Percentiles rank a stretch among this genome's conserved stretches.
These are phyloP conservation scores for Citrullus mucosospermus DNA, from an alignment of 306 rosid genomes.

Conservation along the genomic window DNA sequence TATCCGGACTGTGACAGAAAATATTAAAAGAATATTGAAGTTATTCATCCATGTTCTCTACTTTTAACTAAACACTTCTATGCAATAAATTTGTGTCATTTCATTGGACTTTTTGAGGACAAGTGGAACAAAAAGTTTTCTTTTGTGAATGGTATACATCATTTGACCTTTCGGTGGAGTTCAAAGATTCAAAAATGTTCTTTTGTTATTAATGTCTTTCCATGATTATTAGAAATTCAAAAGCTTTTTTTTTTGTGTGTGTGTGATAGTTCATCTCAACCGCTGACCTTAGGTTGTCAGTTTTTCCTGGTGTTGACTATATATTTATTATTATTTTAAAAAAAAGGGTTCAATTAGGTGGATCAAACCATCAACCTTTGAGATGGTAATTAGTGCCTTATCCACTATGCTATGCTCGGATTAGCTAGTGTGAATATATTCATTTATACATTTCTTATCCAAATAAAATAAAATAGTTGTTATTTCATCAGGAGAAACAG, in stretches of 20 bases:
- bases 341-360: too few relatives aligned
- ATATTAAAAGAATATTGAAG: background rate
- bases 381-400: too few relatives aligned
- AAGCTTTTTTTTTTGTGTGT: too few relatives aligned
- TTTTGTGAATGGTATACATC: background rate
- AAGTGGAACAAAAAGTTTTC: background rate
- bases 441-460: background rate
- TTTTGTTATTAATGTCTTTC: background rate
- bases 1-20: background rate
- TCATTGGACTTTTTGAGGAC: background rate
- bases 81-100: background rate
- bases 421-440: too few relatives aligned
- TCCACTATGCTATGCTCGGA: too few relatives aligned
- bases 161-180: too few relatives aligned
- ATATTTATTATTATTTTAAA: too few relatives aligned
- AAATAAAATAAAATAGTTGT: background rate
- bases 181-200: background rate
- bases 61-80: background rate
- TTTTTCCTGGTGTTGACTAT: too few relatives aligned
- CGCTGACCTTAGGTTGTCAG: too few relatives aligned
- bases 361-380: too few relatives aligned
- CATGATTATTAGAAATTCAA: background rate
- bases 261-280: too few relatives aligned
- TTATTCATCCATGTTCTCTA: background rate
- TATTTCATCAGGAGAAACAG: conserved; percentile 14